Conservation (phyloP, 2,329 filamentous ascomycete species). For the Neofusicoccum kwambonambiense region DNA sequence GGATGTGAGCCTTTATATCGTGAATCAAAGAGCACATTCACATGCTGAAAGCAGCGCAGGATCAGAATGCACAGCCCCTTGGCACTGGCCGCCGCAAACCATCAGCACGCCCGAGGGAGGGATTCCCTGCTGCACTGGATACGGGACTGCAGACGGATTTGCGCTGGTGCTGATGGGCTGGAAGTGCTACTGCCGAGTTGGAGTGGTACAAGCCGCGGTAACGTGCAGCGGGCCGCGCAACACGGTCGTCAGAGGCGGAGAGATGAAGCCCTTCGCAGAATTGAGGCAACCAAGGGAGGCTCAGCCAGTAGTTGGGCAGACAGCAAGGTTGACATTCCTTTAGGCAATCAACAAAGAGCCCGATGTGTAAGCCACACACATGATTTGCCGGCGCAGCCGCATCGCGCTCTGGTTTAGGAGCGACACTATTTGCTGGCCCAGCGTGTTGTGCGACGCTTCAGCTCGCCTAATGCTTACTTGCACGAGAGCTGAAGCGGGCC, state of each 20-base stretch:
- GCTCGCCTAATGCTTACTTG: not conserved
- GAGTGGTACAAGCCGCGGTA: not conserved
- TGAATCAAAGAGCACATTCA: not conserved
- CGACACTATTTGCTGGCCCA: not conserved
- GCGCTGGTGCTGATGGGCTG: not conserved
- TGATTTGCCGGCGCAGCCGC: not conserved
- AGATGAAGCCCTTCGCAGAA: not conserved
- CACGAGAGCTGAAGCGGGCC: not conserved
- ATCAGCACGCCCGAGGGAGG: not conserved
- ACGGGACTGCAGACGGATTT: not conserved
- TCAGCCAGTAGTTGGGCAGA: not conserved
- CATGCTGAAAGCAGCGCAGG: not conserved
- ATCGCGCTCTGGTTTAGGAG: not conserved
- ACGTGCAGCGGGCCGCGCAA: not conserved
- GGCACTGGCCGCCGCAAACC: not conserved
- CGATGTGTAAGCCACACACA: constrained; percentile 5
- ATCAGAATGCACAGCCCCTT: not conserved
- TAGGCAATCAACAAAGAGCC: not conserved
- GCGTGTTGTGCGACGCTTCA: not conserved
- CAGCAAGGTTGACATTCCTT: not conserved
- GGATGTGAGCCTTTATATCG: not conserved
- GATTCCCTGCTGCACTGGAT: not conserved
- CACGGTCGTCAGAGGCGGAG: not conserved
- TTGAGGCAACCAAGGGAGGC: not conserved
- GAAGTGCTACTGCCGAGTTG: not conserved